Evolutionary conservation across 2,329 filamentous ascomycete genomes (phyloP).

Genomic region (Myriosclerotinia curreyana): DNA sequence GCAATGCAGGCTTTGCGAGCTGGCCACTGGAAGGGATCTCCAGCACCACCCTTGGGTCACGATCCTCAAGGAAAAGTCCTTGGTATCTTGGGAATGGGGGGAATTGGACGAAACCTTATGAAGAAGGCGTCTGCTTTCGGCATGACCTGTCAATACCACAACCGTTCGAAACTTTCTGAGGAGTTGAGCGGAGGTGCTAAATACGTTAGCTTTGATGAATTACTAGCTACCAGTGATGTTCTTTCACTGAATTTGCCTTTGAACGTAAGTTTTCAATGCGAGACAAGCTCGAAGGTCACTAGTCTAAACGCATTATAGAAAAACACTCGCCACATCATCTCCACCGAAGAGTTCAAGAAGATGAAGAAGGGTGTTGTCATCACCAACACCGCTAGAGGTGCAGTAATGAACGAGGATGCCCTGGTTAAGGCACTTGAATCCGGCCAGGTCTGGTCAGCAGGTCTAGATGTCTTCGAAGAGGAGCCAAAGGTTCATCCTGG

Average conservation of each 20-base stretch:
- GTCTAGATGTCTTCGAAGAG: constrained; percentile 79
- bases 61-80: constrained; percentile 77
- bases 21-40: constrained; percentile 63
- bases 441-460: constrained; percentile 67
- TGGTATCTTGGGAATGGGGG: constrained; percentile 82
- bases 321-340: constrained; percentile 73
- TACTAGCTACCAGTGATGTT: constrained; percentile 69
- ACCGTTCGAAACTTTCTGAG: constrained; percentile 58
- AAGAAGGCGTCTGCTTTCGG: constrained; percentile 72
- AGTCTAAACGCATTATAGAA: constrained; percentile 39
- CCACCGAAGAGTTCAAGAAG: constrained; percentile 63
- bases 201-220: constrained; percentile 70
- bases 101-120: constrained; percentile 75
- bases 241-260: constrained; percentile 77
- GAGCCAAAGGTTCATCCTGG: constrained; percentile 75
- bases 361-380: constrained; percentile 79
- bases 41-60: constrained; percentile 60
- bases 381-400: constrained; percentile 79
- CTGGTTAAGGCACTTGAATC: constrained; percentile 69
- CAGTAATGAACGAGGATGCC: constrained; percentile 77
- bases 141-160: constrained; percentile 73
- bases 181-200: constrained; percentile 56
- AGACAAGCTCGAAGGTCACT: neutral
- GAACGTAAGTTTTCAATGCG: constrained; percentile 58
- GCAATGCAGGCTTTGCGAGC: constrained; percentile 62